A percentile compares a stretch with the other conserved stretches of the same genome.
Conservation (phyloP, 1,139 yeast species). For the Yamadazyma jaroonii region DNA sequence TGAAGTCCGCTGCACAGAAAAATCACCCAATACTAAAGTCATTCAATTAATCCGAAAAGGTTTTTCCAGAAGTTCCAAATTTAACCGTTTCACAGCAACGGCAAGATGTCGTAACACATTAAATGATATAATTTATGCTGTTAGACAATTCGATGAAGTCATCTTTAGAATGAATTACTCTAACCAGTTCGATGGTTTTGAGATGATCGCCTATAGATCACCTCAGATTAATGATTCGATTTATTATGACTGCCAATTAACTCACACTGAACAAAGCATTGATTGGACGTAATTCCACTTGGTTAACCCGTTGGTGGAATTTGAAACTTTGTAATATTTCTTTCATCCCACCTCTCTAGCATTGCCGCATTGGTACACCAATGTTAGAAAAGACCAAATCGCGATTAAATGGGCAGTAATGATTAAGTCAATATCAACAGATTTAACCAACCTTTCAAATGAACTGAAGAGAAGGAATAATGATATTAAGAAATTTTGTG, state of each 20-base stretch:
- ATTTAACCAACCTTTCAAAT: conserved; percentile 38
- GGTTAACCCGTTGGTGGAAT: too few species aligned
- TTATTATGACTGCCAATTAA: too few species aligned
- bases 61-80: background rate
- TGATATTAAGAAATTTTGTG: conserved; percentile 68
- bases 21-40: background rate
- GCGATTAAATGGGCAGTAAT: background rate
- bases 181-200: too few species aligned
- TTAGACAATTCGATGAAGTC: background rate
- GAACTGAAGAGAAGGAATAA: conserved; percentile 71
- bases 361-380: background rate
- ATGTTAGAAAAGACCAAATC: background rate
- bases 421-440: background rate
- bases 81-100: background rate
- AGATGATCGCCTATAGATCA: too few species aligned
- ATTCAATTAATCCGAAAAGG: background rate
- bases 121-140: background rate
- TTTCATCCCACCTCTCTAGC: too few species aligned
- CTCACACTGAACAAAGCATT: too few species aligned
- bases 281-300: too few species aligned
- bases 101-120: background rate
- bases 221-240: too few species aligned
- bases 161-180: too few species aligned
- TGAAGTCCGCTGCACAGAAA: background rate
- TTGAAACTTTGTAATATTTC: too few species aligned